Evolutionary conservation across 768 basidiomycete genomes (phyloP), one percentile per base, ranked within the genome.

Genomic region (Cantharellus anzutake): DNA sequence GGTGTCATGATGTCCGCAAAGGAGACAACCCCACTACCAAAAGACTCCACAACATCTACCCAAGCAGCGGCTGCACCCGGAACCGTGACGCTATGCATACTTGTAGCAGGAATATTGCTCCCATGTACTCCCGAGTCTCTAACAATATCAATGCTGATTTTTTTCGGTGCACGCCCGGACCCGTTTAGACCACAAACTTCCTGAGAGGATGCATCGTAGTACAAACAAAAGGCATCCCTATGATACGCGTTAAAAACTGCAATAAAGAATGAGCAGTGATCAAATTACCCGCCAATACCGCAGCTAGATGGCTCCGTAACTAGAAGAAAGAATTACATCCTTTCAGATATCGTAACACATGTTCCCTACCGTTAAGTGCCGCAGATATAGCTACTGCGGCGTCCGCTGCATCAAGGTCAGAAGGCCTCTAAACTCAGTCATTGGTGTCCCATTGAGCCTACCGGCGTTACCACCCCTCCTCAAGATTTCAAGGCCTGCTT

Each of bases 391-490:
- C 96, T 16, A 97, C 92, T 4, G 96, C 93, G 38, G 91, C 90
- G 72, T 96, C 91, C 62, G 87, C 89, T 90, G 62, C 29, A 53
- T n/a, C 2, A 5, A n/a, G 29, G 35, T 34, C 4, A 58, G 35
- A 14, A 50, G 48, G 35, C 61, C 11, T 55, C 35, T 11, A 37
- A 55, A 37, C 52, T 11, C n/a, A 42, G 39, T 29, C 4, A 11
- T 44, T n/a, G 37, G 52, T n/a, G 11, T 16, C 16, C 37, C 5
- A 58, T 14, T n/a, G 20, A 2, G 57, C 44, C 59, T 67, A 87
- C 89, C 93, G 65, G 94, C 94, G 73, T 99, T 99, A 57, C 96
- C 96, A 7, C 96, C 96, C 69, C 83, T 85, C 58, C 83, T 76
- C 35, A 99, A 73, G 64, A 99, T 86, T 71, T 96, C 91, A 39